These are phyloP conservation scores for Coemansia reversa DNA, from an alignment of 192 early-diverging fungal species.

Conservation along the genomic window DNA sequence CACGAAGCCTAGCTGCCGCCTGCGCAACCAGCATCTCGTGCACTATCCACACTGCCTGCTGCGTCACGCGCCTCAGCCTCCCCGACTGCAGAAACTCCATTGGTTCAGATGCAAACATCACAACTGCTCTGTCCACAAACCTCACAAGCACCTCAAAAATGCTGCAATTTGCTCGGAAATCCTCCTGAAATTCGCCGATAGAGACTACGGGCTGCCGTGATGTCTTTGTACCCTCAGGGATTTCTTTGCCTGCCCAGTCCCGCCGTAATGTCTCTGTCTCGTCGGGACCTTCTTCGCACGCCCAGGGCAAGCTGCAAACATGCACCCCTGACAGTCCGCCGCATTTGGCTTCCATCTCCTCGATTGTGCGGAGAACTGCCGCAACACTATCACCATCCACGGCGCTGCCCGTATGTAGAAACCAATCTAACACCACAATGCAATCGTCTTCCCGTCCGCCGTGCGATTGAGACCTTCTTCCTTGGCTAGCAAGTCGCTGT, in stretches of 20 bases:
- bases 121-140: constrained; percentile 3
- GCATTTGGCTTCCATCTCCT: neutral
- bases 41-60: constrained; percentile 4
- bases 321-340: neutral
- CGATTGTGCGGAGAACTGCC: neutral
- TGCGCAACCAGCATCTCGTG: constrained; percentile 26
- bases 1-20: constrained; percentile 2
- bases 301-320: neutral
- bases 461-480: neutral
- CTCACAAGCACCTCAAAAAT: constrained; percentile 33
- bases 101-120: constrained; percentile 1
- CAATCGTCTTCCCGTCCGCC: neutral
- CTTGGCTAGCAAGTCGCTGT: neutral
- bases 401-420: neutral
- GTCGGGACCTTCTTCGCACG: neutral
- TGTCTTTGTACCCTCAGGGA: neutral
- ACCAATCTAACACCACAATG: neutral
- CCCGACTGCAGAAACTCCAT: neutral
- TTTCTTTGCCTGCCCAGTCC: too few species aligned
- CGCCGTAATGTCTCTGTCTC: neutral
- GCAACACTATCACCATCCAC: neutral
- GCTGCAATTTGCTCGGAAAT: constrained; percentile 19
- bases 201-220: neutral
- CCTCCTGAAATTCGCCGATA: constrained; percentile 9
- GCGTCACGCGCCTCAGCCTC: constrained; percentile 8